Conservation (phyloP, 139 green algal genomes). For the Pseudopediastrum boryanum region DNA sequence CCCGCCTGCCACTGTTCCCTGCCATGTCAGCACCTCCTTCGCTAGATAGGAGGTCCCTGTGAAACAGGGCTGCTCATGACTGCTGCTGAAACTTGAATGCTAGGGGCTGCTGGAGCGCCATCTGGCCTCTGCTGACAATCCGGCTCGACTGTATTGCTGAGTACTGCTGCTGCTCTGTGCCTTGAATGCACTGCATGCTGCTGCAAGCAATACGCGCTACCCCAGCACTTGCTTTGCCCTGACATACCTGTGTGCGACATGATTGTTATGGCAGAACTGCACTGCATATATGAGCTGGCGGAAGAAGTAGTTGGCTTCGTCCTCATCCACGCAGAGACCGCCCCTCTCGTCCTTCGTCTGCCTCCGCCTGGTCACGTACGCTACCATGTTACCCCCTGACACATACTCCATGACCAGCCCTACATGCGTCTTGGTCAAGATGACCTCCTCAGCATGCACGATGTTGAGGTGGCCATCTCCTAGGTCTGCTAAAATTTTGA, state of each 20-base stretch:
- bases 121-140: too few species aligned
- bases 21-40: too few species aligned
- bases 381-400: slow-evolving; percentile 63
- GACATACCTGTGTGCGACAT: slow-evolving; percentile 78
- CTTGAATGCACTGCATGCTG: background rate
- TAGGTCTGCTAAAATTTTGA: slow-evolving; percentile 68
- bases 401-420: slow-evolving; percentile 75
- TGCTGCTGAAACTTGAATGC: too few species aligned
- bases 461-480: slow-evolving; percentile 72
- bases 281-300: slow-evolving; percentile 84
- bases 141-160: background rate
- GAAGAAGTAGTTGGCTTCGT: slow-evolving; percentile 71
- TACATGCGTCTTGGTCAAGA: slow-evolving; percentile 59
- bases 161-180: background rate
- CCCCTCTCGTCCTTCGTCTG: slow-evolving; percentile 41
- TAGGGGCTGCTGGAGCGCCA: too few species aligned
- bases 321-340: slow-evolving; percentile 65
- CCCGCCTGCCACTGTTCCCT: too few species aligned
- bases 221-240: background rate
- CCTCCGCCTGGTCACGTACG: slow-evolving; percentile 56
- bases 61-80: too few species aligned
- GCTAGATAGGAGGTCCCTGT: too few species aligned
- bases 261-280: slow-evolving; percentile 88
- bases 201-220: background rate
- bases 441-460: slow-evolving; percentile 62